A percentile compares a stretch with the other conserved stretches of the same genome.
Evolutionary conservation across 164 flowering plant genomes (phyloP).

Genomic region (Sextonia rubra): DNA sequence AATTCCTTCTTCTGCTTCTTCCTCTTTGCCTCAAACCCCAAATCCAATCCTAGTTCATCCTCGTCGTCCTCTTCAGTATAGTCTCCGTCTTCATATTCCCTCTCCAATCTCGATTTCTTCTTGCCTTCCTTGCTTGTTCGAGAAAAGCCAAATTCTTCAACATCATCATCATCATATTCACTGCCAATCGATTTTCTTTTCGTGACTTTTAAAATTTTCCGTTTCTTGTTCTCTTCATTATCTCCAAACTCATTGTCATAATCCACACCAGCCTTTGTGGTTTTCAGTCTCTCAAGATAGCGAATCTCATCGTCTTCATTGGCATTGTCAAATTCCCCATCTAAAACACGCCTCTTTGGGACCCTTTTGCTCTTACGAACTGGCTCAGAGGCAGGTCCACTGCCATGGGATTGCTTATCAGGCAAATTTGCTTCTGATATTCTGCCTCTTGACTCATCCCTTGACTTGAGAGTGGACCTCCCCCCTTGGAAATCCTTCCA

Average conservation of each 20-base stretch:
- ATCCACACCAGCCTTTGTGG: conserved; percentile 27
- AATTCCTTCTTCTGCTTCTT: conserved; percentile 58
- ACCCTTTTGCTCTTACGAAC: conserved; percentile 83
- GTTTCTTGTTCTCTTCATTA: conserved; percentile 44
- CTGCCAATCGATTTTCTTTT: conserved; percentile 22
- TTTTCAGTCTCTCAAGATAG: conserved; percentile 72
- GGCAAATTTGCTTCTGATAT: conserved; percentile 27
- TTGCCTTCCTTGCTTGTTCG: conserved; percentile 38
- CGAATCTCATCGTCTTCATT: conserved; percentile 89
- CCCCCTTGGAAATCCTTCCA: conserved; percentile 70
- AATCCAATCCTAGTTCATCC: conserved; percentile 39
- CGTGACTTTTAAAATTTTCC: conserved; percentile 39
- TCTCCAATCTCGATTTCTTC: conserved; percentile 46
- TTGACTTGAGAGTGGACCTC: conserved; percentile 33
- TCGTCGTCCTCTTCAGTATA: conserved; percentile 59
- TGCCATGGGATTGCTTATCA: conserved; percentile 27
- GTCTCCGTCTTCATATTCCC: conserved; percentile 48
- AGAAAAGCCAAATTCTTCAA: conserved; percentile 21
- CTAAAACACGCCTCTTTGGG: conserved; percentile 66
- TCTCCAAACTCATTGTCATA: conserved; percentile 30
- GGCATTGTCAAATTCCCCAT: conserved; percentile 61
- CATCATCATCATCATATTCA: conserved; percentile 20
- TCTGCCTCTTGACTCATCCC: conserved; percentile 44
- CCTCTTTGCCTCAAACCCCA: conserved; percentile 42
- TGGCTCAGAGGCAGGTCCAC: conserved; percentile 27